phyloP scores from a whole-genome alignment of 2,329 filamentous ascomycete genomes.

The Sporothrix schenckii region DNA sequence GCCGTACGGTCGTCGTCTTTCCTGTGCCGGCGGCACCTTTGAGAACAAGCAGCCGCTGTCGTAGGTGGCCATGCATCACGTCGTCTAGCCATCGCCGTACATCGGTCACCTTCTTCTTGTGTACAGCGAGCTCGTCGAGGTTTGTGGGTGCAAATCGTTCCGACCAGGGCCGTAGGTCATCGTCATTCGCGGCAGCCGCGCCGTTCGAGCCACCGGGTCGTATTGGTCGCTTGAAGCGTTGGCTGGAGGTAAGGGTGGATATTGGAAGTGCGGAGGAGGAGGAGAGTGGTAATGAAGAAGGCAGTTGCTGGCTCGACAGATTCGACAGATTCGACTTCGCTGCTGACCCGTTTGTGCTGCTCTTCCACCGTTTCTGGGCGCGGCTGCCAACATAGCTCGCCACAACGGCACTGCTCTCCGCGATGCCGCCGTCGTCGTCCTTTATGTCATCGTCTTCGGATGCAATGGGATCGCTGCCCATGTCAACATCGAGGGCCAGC shows the following conservation, averaged over 20 bases:
- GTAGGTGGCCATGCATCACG: slow-evolving; percentile 65
- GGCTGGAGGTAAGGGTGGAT: slow-evolving; percentile 45
- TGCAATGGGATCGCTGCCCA: slow-evolving; percentile 37
- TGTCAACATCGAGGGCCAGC: slow-evolving; percentile 35
- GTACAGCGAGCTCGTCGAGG: slow-evolving; percentile 84
- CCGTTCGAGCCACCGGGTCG: slow-evolving; percentile 33
- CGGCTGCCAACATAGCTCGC: slow-evolving; percentile 60
- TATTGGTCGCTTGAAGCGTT: slow-evolving; percentile 56
- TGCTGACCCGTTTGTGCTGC: slow-evolving; percentile 31
- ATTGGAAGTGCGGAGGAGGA: slow-evolving; percentile 33
- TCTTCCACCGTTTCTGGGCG: slow-evolving; percentile 57
- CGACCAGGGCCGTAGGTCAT: slow-evolving; percentile 78
- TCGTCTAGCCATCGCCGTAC: slow-evolving; percentile 81
- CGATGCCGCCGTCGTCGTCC: slow-evolving; percentile 58
- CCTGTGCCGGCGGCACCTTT: slow-evolving; percentile 90
- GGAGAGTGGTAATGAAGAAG: neutral
- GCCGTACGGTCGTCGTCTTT: slow-evolving; percentile 83
- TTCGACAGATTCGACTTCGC: neutral
- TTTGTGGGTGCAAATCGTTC: slow-evolving; percentile 77
- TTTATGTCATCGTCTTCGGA: slow-evolving; percentile 57
- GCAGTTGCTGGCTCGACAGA: slow-evolving; percentile 7
- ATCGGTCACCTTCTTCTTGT: slow-evolving; percentile 90
- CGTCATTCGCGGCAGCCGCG: slow-evolving; percentile 40
- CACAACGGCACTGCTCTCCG: slow-evolving; percentile 53
- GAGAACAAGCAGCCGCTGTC: slow-evolving; percentile 76